Evolutionary conservation across 805 yeast species (phyloP).

Genomic region (Candida krabiensis): DNA sequence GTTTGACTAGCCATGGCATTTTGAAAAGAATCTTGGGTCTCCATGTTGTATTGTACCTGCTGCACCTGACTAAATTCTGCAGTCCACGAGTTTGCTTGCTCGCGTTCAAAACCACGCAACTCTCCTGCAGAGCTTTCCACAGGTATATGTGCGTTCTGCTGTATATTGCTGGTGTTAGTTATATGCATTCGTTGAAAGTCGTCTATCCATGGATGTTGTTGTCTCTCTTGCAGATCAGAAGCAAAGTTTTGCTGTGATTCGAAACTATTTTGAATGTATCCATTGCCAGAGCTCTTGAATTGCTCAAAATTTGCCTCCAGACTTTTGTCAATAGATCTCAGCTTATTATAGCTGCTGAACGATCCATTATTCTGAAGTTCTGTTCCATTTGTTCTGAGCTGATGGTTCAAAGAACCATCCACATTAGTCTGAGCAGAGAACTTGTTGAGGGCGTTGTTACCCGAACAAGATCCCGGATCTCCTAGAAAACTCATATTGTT

Average conservation of each 20-base stretch:
- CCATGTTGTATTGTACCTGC: constrained; percentile 8
- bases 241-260: constrained; percentile 1
- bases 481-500: constrained; percentile 14
- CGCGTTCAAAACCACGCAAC: background rate
- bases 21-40: constrained; percentile 10
- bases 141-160: background rate
- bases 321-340: constrained; percentile 29
- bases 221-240: constrained; percentile 7
- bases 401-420: constrained; percentile 41
- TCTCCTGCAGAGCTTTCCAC: background rate
- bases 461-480: constrained; percentile 42
- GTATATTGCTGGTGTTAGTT: too few relatives aligned
- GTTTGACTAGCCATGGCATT: constrained; percentile 3
- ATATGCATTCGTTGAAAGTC: constrained; percentile 24
- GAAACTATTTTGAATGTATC: constrained; percentile 1
- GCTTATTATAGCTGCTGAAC: constrained; percentile 12
- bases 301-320: constrained; percentile 41
- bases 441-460: constrained; percentile 43
- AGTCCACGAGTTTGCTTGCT: constrained; percentile 10
- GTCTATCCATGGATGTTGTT: too few relatives aligned
- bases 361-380: background rate
- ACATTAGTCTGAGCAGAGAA: constrained; percentile 40
- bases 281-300: constrained; percentile 1
- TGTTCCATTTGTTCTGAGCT: constrained; percentile 19
- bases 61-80: constrained; percentile 13